These are phyloP conservation scores for Trichoderma afroharzianum DNA, from an alignment of 2,329 filamentous ascomycete species.

Conservation along the genomic window DNA sequence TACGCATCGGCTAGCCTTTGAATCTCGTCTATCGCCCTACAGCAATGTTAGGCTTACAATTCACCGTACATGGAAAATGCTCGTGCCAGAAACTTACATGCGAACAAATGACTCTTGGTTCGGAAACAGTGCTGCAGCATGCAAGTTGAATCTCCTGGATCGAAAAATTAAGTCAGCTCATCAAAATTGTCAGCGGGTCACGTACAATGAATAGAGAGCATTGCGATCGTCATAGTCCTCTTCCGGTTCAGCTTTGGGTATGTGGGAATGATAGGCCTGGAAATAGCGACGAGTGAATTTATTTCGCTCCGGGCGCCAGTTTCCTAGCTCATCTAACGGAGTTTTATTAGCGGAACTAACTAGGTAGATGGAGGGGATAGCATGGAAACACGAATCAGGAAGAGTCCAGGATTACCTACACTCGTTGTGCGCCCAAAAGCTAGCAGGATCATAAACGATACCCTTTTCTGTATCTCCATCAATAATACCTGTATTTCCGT, in stretches of 20 bases:
- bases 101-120: background rate
- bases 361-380: background rate
- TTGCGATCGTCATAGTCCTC: constrained; percentile 4
- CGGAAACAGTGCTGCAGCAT: background rate
- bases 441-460: constrained; percentile 40
- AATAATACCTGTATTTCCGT: constrained; percentile 33
- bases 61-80: no score
- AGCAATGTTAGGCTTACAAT: background rate
- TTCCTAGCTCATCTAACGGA: background rate
- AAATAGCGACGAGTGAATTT: background rate
- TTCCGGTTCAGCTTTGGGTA: background rate
- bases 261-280: background rate
- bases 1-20: background rate
- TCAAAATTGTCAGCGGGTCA: background rate
- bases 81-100: background rate
- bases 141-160: background rate
- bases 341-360: background rate
- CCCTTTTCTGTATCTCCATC: constrained; percentile 28
- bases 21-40: background rate
- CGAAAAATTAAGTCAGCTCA: background rate
- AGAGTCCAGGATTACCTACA: background rate
- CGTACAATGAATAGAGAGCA: constrained; percentile 4
- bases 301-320: constrained; percentile 2
- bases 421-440: constrained; percentile 44
- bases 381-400: background rate